These are phyloP conservation scores for Pyrenophora graminea DNA, from an alignment of 2,329 filamentous ascomycete species.

Conservation along the genomic window DNA sequence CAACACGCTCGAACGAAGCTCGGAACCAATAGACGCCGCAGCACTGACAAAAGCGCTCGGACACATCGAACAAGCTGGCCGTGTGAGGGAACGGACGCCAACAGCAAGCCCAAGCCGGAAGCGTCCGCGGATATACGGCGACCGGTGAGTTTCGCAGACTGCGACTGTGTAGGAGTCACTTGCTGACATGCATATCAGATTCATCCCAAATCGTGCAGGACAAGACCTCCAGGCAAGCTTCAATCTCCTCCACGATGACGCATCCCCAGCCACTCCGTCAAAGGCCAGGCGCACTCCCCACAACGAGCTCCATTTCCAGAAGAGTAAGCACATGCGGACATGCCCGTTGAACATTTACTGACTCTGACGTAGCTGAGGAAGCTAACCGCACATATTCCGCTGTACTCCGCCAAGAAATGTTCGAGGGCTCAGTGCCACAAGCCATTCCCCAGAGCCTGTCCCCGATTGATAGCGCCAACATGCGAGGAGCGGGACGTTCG, in stretches of 20 bases:
- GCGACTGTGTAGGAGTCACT: neutral
- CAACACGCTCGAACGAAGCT: conserved; percentile 41
- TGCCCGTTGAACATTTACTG: conserved; percentile 5
- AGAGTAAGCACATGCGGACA: conserved; percentile 55
- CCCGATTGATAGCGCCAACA: conserved; percentile 57
- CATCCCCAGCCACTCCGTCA: conserved; percentile 87
- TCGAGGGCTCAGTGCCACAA: conserved; percentile 88
- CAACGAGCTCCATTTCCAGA: conserved; percentile 91
- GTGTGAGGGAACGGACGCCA: conserved; percentile 64
- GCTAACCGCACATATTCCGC: conserved; percentile 92
- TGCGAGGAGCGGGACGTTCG: conserved; percentile 70
- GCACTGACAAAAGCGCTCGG: conserved; percentile 65
- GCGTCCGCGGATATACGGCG: conserved; percentile 67
- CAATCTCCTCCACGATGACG: conserved; percentile 87
- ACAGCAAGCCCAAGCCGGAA: conserved; percentile 70
- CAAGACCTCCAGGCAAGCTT: conserved; percentile 94
- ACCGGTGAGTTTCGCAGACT: conserved; percentile 41
- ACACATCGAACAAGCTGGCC: conserved; percentile 64
- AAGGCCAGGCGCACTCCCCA: conserved; percentile 82
- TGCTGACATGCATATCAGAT: conserved; percentile 58
- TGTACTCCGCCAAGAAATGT: conserved; percentile 86
- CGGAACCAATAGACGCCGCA: conserved; percentile 62
- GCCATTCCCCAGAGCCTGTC: conserved; percentile 64
- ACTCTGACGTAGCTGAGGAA: conserved; percentile 70
- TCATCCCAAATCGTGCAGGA: conserved; percentile 91